Percentiles rank a stretch among this genome's conserved stretches.
phyloP scores from a whole-genome alignment of 352 stramenopile genomes.

The Phytophthora hibernalis region DNA sequence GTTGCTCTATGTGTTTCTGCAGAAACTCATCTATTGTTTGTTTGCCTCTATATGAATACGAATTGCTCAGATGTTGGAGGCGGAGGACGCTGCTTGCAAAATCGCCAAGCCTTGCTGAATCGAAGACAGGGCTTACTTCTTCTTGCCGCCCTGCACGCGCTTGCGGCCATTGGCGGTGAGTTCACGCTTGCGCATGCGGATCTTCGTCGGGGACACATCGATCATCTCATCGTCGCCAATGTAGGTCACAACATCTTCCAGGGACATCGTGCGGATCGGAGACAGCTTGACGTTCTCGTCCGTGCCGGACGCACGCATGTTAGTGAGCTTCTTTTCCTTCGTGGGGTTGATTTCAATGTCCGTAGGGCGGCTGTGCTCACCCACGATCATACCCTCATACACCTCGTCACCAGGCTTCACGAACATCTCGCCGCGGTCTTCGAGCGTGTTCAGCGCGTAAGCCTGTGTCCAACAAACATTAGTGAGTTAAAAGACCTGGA shows the following conservation, averaged over 20 bases:
- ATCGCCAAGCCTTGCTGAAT: conserved; percentile 15
- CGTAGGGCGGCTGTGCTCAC: conserved; percentile 94
- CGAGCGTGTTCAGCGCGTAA: conserved; percentile 94
- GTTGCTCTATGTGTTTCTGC: conserved; percentile 29
- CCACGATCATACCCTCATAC: conserved; percentile 98
- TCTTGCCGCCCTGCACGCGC: conserved; percentile 47
- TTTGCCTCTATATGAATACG: conserved; percentile 46
- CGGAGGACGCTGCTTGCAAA: conserved; percentile 15
- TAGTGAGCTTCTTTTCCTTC: conserved; percentile 97
- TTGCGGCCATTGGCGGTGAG: conserved; percentile 70
- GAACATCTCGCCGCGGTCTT: conserved; percentile 96
- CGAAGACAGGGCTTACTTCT: conserved; percentile 53
- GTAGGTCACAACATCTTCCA: conserved; percentile 98
- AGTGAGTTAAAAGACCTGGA: background rate
- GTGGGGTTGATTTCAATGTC: conserved; percentile 99
- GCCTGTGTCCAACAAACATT: conserved; percentile 38
- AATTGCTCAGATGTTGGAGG: conserved; percentile 24
- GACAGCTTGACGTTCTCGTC: conserved; percentile 97
- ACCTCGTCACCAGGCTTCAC: conserved; percentile 95
- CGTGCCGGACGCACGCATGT: conserved; percentile 95
- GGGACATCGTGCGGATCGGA: conserved; percentile 92
- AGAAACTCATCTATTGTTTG: conserved; percentile 29
- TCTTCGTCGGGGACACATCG: conserved; percentile 95
- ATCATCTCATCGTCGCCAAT: conserved; percentile 99
- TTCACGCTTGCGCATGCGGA: conserved; percentile 92